Evolutionary conservation across 495 filamentous ascomycete species (phyloP), one percentile per base, ranked within the genome.

Genomic region (Penicilliopsis zonata): DNA sequence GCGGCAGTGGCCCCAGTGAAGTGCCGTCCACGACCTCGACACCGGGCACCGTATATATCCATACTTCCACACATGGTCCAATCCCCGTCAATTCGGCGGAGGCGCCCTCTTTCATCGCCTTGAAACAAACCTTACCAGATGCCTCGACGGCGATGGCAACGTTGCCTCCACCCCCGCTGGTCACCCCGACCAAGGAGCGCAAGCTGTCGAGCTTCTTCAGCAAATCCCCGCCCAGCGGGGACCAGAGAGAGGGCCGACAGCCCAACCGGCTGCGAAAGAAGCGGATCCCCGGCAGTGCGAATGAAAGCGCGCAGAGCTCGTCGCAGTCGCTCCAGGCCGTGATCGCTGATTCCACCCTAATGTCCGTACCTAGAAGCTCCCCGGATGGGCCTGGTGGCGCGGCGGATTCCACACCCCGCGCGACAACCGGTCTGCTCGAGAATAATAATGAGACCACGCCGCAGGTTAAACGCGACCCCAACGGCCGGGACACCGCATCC

Each of bases 201-300:
- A 80, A 75, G 38, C 44, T 80, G 20, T 70, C 74, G 16, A 73
- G 55, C 36, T 50, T 90, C 17, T 88, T 90, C 44, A 61, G 69
- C 37, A 72, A 77, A 46, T 77, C 82, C 9, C 76, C 80, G 2
- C 43, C 53, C 0, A 47, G 45, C 20, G 67, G 62, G 13, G 82
- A 82, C 18, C 63, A 65, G 23, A 72, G 67, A 34, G 72, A 70
- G 9, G 29, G 28, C 9, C 67, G 80, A 28, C 76, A 77, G 46
- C 80, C 83, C 2, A 93, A 92, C 39, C 88, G 88, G 53, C 53
- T 95, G 40, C 76, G 70, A 47, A 95, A 95, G 57, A 87, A 81
- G 57, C 70, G 79, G 23, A 61, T 81, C 17, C 75, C 77, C 2
- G 74, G 76, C 12, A 82, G 79, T 44, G 63, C 75, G 12, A 84